These are phyloP conservation scores for Rosellinia necatrix DNA, from an alignment of 2,329 filamentous ascomycete genomes.

Conservation along the genomic window DNA sequence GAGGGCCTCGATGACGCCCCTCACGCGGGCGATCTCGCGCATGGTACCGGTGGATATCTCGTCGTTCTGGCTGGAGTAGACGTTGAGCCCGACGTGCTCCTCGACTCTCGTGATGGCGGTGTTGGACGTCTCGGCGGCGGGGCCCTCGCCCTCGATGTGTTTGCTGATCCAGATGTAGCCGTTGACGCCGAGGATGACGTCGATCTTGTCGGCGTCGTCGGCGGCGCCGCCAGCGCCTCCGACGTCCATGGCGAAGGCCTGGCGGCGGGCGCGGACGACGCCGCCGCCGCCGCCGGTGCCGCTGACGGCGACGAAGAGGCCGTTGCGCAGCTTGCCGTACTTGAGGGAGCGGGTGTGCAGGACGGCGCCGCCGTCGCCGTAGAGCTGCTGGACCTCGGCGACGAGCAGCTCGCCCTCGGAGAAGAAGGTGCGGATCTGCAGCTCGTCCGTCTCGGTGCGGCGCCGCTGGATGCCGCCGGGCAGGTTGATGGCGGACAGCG, in stretches of 20 bases:
- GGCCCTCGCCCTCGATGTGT: slow-evolving; percentile 68
- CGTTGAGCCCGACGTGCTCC: slow-evolving; percentile 80
- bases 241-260: slow-evolving; percentile 79
- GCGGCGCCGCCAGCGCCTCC: slow-evolving; percentile 30
- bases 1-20: slow-evolving; percentile 79
- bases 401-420: slow-evolving; percentile 92
- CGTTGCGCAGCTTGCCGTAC: slow-evolving; percentile 95
- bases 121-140: slow-evolving; percentile 50
- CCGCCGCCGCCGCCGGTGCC: slow-evolving; percentile 85
- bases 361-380: slow-evolving; percentile 81
- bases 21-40: slow-evolving; percentile 83
- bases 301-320: slow-evolving; percentile 80
- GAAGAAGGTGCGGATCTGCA: slow-evolving; percentile 98
- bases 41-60: slow-evolving; percentile 75
- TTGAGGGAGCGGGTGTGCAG: slow-evolving; percentile 89
- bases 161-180: slow-evolving; percentile 96
- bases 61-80: slow-evolving; percentile 97
- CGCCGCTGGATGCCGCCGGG: slow-evolving; percentile 91
- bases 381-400: slow-evolving; percentile 90
- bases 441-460: slow-evolving; percentile 91
- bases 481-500: slow-evolving; percentile 89
- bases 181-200: slow-evolving; percentile 91
- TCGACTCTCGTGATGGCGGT: slow-evolving; percentile 80
- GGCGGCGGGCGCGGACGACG: slow-evolving; percentile 80
- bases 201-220: slow-evolving; percentile 67